Base-by-base conservation (phyloP, 495 filamentous ascomycete species). In the Aspergillus asperescens region DNA sequence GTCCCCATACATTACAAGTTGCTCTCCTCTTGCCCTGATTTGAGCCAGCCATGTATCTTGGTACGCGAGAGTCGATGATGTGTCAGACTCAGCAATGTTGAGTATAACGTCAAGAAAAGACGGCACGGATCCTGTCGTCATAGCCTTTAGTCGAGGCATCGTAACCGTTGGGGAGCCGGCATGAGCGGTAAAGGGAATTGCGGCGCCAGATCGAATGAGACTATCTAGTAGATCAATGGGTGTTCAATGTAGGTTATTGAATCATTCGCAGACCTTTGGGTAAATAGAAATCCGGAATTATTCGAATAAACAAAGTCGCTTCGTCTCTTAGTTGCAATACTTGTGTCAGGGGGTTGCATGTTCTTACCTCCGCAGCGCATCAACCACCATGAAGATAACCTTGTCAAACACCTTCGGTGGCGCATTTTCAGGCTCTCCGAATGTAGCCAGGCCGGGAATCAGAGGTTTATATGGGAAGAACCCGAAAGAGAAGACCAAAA, bases 381-480 rank as follows among this genome's bases (percentile, higher is more conserved):
- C 93, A 7, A 99, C 81, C 7, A 99, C 93, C 92, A 99, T 96
- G 68, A 99, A 95, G 43, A 99, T 77, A 44, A 97, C 74, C 59
- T 84, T 90, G 59, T 96, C 83, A 67, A 99, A 99, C 2, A 83
- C 77, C 19, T 85, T 77, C 37, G 78, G 70, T 3, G 75, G 63
- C 9, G 48, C 46, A 20, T 78, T 68, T 7, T 68, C 70, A 20
- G 70, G 50, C 13, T 71, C 57, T 50, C 81, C 74, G 65, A 83
- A 86, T 20, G 74, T 74, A 15, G 91, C 90, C 37, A 91, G 72
- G 19, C 93, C 93, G 13, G 90, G 81, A 19, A 97, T 76, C 50
- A 97, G 83, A 4, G 93, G 87, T 61, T 97, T 99, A 69, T 96
- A 96, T 13, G 93, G 93, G 63, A 99, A 97, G 76, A 97, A 99